Evolutionary conservation across 441 rosid species (phyloP).

Genomic region (Erodium trifolium): DNA sequence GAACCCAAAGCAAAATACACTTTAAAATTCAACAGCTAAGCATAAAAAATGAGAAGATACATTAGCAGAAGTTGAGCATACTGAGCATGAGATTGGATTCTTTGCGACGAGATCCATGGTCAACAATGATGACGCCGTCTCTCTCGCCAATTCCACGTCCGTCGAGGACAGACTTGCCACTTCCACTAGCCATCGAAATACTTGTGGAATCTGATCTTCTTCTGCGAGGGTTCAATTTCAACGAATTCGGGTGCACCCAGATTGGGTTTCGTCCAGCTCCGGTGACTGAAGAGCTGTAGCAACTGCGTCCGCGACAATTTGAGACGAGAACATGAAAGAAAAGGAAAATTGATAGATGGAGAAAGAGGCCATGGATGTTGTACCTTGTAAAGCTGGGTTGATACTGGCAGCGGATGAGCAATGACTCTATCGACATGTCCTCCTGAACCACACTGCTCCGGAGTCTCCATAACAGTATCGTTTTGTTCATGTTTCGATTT

Average conservation of each 20-base stretch:
- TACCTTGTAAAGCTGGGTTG: neutral
- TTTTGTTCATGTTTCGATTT: neutral
- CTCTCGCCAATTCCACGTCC: slow-evolving; percentile 31
- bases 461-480: neutral
- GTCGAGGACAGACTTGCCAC: neutral
- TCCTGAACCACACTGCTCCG: neutral
- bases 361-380: neutral
- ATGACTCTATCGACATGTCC: slow-evolving; percentile 1
- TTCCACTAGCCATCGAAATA: slow-evolving; percentile 23
- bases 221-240: slow-evolving; percentile 21
- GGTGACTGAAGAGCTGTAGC: slow-evolving; percentile 14
- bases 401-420: neutral
- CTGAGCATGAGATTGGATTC: slow-evolving; percentile 89
- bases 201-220: slow-evolving; percentile 12
- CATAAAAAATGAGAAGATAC: neutral
- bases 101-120: slow-evolving; percentile 82
- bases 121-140: slow-evolving; percentile 80
- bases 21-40: neutral
- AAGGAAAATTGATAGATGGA: too few relatives aligned
- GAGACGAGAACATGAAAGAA: neutral
- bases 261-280: slow-evolving; percentile 11
- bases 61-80: slow-evolving; percentile 22
- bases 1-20: slow-evolving; percentile 20
- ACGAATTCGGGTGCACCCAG: slow-evolving; percentile 19
- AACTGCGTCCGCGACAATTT: neutral